A percentile compares a stretch with the other conserved stretches of the same genome.
phyloP scores from a whole-genome alignment of 139 green algal species.

The Picochlorum sp. region DNA sequence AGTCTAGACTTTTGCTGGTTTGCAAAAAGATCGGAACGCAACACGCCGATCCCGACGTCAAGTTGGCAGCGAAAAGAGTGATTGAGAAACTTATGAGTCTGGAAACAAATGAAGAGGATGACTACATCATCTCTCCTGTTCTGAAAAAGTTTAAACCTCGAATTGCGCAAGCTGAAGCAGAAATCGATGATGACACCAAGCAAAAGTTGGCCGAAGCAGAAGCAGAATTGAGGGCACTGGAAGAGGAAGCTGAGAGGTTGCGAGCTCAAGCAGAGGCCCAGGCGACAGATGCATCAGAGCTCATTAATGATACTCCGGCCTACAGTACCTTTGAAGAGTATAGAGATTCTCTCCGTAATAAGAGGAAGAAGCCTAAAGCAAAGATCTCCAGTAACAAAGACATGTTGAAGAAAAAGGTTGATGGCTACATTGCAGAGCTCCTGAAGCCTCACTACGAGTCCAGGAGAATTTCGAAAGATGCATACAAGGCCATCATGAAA shows the following conservation, averaged over 20 bases:
- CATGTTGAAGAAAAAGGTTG: not conserved
- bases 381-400: not conserved
- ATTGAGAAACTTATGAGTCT: not conserved
- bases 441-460: constrained; percentile 28
- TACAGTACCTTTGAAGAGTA: constrained; percentile 1
- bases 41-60: constrained; percentile 20
- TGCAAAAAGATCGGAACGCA: not conserved
- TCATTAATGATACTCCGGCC: not conserved
- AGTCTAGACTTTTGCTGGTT: not conserved
- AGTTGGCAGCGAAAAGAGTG: constrained; percentile 15
- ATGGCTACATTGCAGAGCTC: not conserved
- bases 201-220: constrained; percentile 6
- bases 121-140: not conserved
- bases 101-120: not conserved
- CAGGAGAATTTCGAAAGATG: constrained; percentile 35
- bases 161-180: not conserved
- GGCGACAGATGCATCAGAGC: not conserved
- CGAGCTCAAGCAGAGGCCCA: not conserved
- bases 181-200: constrained; percentile 15
- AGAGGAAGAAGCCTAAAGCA: constrained; percentile 13
- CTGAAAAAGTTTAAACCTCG: not conserved
- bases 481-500: constrained; percentile 38
- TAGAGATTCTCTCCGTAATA: not conserved
- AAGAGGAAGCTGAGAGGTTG: constrained; percentile 1
- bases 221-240: not conserved